phyloP scores from a whole-genome alignment of 2,329 filamentous ascomycete species.

The Thermoascus crustaceus region DNA sequence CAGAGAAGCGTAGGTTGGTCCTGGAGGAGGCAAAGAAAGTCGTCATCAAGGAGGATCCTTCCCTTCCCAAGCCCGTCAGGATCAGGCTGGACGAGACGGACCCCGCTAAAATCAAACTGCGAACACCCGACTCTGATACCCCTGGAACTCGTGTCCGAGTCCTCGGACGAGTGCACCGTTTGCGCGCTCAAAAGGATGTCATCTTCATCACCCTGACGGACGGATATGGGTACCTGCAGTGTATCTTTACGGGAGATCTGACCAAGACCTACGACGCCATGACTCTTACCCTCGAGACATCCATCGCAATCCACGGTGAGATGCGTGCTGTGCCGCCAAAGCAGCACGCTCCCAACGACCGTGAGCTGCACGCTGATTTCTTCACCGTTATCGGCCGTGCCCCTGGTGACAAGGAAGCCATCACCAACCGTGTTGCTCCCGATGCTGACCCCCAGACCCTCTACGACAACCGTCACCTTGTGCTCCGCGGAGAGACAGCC shows the following conservation, averaged over 20 bases:
- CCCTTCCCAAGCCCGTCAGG: slow-evolving; percentile 63
- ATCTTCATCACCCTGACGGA: slow-evolving; percentile 82
- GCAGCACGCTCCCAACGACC: slow-evolving; percentile 69
- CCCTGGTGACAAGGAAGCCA: slow-evolving; percentile 79
- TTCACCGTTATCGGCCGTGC: slow-evolving; percentile 72
- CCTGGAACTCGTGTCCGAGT: slow-evolving; percentile 69
- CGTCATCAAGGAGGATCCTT: slow-evolving; percentile 59
- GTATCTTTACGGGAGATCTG: slow-evolving; percentile 70
- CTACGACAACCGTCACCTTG: slow-evolving; percentile 75
- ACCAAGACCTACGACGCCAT: slow-evolving; percentile 88
- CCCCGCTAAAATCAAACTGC: slow-evolving; percentile 49
- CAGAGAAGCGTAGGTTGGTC: slow-evolving; percentile 60
- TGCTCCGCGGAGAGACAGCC: slow-evolving; percentile 73
- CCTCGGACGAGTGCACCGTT: slow-evolving; percentile 71
- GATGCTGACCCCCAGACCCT: slow-evolving; percentile 64
- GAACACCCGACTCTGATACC: slow-evolving; percentile 48
- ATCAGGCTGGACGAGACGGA: slow-evolving; percentile 70
- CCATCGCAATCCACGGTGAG: slow-evolving; percentile 74
- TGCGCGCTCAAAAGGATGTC: slow-evolving; percentile 73
- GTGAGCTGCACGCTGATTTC: slow-evolving; percentile 86
- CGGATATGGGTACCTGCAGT: slow-evolving; percentile 79
- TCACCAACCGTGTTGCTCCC: slow-evolving; percentile 70
- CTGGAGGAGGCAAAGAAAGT: slow-evolving; percentile 79
- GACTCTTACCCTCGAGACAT: slow-evolving; percentile 79
- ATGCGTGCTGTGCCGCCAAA: slow-evolving; percentile 72